Percentiles rank a stretch among this genome's conserved stretches.
These are phyloP conservation scores for Xerocomus amazonicus DNA, from an alignment of 1,284 basidiomycete genomes.

Conservation along the genomic window DNA sequence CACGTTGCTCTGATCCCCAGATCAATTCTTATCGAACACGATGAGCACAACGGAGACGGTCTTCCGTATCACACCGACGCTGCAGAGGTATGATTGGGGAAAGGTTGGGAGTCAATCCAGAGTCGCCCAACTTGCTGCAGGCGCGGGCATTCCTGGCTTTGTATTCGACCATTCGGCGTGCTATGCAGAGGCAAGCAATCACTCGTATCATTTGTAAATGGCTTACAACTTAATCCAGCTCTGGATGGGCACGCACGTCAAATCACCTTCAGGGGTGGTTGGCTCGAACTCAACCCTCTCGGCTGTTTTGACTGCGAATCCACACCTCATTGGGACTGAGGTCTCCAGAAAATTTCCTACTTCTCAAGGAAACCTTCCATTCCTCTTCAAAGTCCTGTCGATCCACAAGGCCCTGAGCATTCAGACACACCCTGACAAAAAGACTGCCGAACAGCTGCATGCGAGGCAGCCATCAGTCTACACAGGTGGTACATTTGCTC, in stretches of 20 bases:
- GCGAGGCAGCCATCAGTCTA: conserved; percentile 79
- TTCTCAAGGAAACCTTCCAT: conserved; percentile 75
- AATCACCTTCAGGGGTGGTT: conserved; percentile 71
- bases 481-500: conserved; percentile 59
- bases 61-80: conserved; percentile 69
- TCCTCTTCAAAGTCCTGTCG: conserved; percentile 91
- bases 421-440: conserved; percentile 96
- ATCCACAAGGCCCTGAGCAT: conserved; percentile 95
- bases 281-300: conserved; percentile 49
- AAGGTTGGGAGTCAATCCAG: conserved; percentile 60
- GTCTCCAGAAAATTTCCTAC: conserved; percentile 63
- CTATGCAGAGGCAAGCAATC: conserved; percentile 52
- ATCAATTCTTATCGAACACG: neutral
- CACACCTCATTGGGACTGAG: conserved; percentile 64
- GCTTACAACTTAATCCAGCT: conserved; percentile 48
- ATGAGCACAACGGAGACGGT: conserved; percentile 37
- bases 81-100: conserved; percentile 75
- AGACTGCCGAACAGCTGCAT: conserved; percentile 77
- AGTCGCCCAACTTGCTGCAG: conserved; percentile 47
- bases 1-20: no score
- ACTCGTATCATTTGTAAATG: neutral
- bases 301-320: conserved; percentile 61
- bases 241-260: conserved; percentile 99
- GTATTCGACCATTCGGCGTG: conserved; percentile 42
- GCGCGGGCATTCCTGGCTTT: conserved; percentile 38